These are phyloP conservation scores for Mycocalia duriaeana DNA, from an alignment of 1,284 basidiomycete genomes.

Conservation along the genomic window DNA sequence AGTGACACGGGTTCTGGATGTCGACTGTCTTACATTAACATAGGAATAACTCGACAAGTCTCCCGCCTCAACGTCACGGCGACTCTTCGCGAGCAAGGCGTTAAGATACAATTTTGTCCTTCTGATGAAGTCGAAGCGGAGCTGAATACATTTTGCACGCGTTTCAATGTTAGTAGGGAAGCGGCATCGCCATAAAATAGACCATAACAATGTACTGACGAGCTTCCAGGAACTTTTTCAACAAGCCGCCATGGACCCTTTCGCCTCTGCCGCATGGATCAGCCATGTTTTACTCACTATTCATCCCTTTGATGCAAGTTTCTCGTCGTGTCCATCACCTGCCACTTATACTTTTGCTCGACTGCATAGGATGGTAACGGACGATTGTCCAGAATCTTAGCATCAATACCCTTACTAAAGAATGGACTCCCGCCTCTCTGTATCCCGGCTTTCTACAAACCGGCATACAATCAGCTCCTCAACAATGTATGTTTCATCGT, in stretches of 20 bases:
- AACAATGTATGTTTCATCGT: conserved; percentile 9
- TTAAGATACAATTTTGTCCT: conserved; percentile 15
- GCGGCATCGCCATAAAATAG: background rate
- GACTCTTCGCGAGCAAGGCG: background rate
- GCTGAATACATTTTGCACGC: conserved; percentile 11
- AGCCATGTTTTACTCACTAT: conserved; percentile 14
- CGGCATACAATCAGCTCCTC: conserved; percentile 5
- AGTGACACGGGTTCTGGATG: background rate
- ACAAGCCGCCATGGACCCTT: conserved; percentile 10
- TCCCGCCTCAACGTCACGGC: conserved; percentile 12
- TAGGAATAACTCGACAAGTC: conserved; percentile 11
- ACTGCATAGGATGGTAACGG: conserved; percentile 15
- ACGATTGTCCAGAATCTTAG: conserved; percentile 13
- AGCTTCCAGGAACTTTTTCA: conserved; percentile 8
- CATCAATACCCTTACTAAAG: conserved; percentile 14
- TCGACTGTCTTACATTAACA: conserved; percentile 9
- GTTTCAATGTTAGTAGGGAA: conserved; percentile 15
- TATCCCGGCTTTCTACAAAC: conserved; percentile 7
- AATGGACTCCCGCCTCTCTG: conserved; percentile 12
- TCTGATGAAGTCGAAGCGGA: conserved; percentile 11
- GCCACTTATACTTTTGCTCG: conserved; percentile 3
- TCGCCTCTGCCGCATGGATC: conserved; percentile 15
- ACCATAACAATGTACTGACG: background rate
- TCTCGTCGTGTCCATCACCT: background rate
- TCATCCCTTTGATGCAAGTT: conserved; percentile 14